phyloP scores from a whole-genome alignment of 352 stramenopile genomes.

The Phytopythium litorale region DNA sequence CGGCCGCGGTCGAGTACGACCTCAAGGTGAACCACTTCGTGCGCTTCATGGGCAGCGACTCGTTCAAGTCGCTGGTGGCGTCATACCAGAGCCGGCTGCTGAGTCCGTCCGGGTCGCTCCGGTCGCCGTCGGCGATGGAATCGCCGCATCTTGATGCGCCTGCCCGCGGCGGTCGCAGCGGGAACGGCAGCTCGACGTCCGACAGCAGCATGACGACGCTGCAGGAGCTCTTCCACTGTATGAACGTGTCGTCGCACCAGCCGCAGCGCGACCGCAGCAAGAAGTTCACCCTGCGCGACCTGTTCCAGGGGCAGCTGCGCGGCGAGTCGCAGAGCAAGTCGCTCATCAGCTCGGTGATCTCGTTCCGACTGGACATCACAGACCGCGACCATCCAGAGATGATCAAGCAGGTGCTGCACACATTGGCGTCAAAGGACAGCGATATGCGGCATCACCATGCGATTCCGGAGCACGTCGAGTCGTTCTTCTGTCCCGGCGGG shows the following conservation, averaged over 20 bases:
- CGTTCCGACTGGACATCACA: constrained; percentile 58
- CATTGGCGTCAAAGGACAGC: constrained; percentile 56
- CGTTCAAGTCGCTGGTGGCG: constrained; percentile 72
- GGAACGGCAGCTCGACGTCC: constrained; percentile 39
- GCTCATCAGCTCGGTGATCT: constrained; percentile 69
- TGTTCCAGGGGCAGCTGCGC: constrained; percentile 62
- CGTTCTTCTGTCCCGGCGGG: constrained; percentile 69
- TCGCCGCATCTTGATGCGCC: constrained; percentile 6
- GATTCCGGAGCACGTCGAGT: constrained; percentile 80
- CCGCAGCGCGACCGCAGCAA: constrained; percentile 69
- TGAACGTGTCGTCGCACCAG: constrained; percentile 83
- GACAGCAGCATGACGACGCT: constrained; percentile 80
- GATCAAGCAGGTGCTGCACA: constrained; percentile 68
- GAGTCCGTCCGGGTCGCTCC: constrained; percentile 48
- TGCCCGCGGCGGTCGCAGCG: background rate
- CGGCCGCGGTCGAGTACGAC: constrained; percentile 61
- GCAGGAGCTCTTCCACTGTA: constrained; percentile 85
- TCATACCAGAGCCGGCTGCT: constrained; percentile 75
- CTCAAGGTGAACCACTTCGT: constrained; percentile 87
- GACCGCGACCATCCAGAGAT: constrained; percentile 54
- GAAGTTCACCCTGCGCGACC: constrained; percentile 58
- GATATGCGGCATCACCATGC: constrained; percentile 71
- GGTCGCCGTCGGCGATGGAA: background rate
- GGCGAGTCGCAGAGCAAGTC: constrained; percentile 56
- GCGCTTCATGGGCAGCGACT: constrained; percentile 79